Conservation (phyloP, 2,329 filamentous ascomycete genomes). For the Exophiala viscosa region DNA sequence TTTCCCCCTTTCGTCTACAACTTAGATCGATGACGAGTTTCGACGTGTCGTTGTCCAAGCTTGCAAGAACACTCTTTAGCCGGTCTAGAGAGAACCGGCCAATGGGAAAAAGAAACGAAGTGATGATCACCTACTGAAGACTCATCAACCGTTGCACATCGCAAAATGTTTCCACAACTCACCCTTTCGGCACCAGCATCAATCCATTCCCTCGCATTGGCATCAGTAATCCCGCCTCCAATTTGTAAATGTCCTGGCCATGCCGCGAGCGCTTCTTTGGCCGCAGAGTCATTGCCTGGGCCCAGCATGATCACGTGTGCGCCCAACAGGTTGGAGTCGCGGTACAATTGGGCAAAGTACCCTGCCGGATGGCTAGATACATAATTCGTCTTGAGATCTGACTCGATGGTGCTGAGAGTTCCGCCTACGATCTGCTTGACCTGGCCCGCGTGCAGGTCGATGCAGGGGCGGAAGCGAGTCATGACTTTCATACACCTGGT, state of each 20-base stretch:
- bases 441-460: constrained; percentile 93
- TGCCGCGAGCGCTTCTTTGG: constrained; percentile 67
- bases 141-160: neutral
- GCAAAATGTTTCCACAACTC: constrained; percentile 32
- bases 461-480: constrained; percentile 94
- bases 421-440: constrained; percentile 99
- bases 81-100: constrained; percentile 75
- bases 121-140: constrained; percentile 82
- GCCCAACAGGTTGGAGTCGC: constrained; percentile 66
- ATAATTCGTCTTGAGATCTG: constrained; percentile 82
- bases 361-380: constrained; percentile 78
- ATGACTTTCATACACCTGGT: constrained; percentile 46
- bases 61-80: constrained; percentile 68
- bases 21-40: constrained; percentile 94
- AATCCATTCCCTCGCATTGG: constrained; percentile 83
- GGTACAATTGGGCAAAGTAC: constrained; percentile 80
- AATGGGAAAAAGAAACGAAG: constrained; percentile 85
- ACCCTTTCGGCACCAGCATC: constrained; percentile 86
- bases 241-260: constrained; percentile 84
- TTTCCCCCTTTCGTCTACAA: constrained; percentile 71
- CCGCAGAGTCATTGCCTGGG: constrained; percentile 76
- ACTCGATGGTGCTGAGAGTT: constrained; percentile 66
- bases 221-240: constrained; percentile 86
- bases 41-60: constrained; percentile 68
- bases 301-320: constrained; percentile 97